Percentiles rank a stretch among this genome's conserved stretches.
phyloP scores from a whole-genome alignment of 2,329 filamentous ascomycete genomes.

The Hypoxylon sp. region DNA sequence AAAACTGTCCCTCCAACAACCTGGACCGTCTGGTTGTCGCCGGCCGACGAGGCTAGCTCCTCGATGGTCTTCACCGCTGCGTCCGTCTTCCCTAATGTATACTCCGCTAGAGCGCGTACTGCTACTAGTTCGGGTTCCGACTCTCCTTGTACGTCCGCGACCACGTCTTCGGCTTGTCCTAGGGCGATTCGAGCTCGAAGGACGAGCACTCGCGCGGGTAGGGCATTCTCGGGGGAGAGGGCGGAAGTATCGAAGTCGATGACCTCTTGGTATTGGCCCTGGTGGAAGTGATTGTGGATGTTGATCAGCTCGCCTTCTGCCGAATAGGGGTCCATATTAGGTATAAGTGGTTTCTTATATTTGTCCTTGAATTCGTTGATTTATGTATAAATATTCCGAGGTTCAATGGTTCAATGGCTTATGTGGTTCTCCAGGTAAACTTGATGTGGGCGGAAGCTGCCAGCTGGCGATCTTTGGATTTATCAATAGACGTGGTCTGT shows the following conservation, averaged over 20 bases:
- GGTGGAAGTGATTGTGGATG: constrained; percentile 78
- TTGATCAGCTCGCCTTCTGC: constrained; percentile 79
- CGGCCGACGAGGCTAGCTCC: constrained; percentile 74
- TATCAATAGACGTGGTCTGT: constrained; percentile 19
- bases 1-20: constrained; percentile 85
- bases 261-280: constrained; percentile 88
- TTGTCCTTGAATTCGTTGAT: constrained; percentile 1
- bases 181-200: constrained; percentile 87
- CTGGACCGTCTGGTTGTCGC: constrained; percentile 85
- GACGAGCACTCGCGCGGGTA: constrained; percentile 81
- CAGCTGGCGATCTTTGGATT: constrained; percentile 33
- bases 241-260: constrained; percentile 85
- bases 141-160: constrained; percentile 74
- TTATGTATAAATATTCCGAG: constrained; percentile 6
- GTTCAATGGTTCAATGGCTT: constrained; percentile 1
- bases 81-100: constrained; percentile 69
- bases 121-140: constrained; percentile 79
- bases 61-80: constrained; percentile 74
- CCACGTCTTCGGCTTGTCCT: constrained; percentile 80
- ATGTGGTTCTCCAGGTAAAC: constrained; percentile 1
- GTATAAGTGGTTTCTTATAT: constrained; percentile 49
- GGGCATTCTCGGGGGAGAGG: constrained; percentile 82
- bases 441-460: constrained; percentile 31
- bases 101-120: constrained; percentile 81
- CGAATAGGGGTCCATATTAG: constrained; percentile 76